Base-by-base conservation (phyloP, 352 stramenopile genomes). In the Phytopythium ostracodes region DNA sequence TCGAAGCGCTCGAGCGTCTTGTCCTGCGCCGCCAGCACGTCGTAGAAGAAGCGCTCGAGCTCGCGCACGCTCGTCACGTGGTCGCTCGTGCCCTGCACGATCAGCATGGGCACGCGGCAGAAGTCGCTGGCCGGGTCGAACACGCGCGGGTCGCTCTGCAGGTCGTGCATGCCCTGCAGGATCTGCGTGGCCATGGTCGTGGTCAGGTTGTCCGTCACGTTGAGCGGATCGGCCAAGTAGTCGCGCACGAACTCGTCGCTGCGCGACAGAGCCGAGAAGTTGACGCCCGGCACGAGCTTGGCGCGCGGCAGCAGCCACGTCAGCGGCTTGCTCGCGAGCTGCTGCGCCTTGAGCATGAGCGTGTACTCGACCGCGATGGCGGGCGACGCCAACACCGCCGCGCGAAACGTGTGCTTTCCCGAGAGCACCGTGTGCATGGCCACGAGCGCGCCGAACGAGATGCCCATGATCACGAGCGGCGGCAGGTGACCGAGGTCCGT, bases 381-480 rank as follows among this genome's bases (percentile, higher is more conserved):
- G 0, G 82, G 82, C 38, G 73, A 77, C 24, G 78, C 76, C 47
- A 89, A 69, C 15, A 88, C 64, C 47, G 77, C 72, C 59, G 67
- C 82, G 29, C 51, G 53, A 59, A 91, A 86, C 36, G 55, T 46
- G 60, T 89, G 77, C 20, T 56, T 54, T 4, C 67, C 66, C 7
- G 76, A 85, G 33, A 89, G 60, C 55, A 86, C 64, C 11, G 75
- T 85, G 65, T 88, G 74, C 1, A 87, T 50, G 29, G 73, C 76
- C n/a, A 89, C 76, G 27, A 91, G 75, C 36, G 65, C 73, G 61
- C 81, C 79, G 64, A 86, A 91, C 17, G 74, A 87, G 60, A 88
- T 89, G 55, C 79, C 79, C 74, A 88, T 84, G 49, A 88, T 76
- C 53, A 84, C 47, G 14, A 87, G 59, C 47, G 76, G 72, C 31